Conservation (phyloP, 2,329 filamentous ascomycete genomes). For the Didymosphaeria variabile region DNA sequence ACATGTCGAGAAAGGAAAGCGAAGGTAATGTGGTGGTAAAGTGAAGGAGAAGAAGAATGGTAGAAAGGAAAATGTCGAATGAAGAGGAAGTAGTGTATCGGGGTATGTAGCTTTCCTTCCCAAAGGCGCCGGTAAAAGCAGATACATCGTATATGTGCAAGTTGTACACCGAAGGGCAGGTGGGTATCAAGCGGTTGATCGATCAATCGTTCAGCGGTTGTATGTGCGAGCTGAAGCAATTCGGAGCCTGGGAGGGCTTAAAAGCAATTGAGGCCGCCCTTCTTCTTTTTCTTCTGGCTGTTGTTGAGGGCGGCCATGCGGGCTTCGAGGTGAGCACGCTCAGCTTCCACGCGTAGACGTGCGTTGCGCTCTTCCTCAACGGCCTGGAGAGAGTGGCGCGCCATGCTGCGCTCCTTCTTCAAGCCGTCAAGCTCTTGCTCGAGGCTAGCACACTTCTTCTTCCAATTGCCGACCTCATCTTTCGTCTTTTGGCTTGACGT, state of each 20-base stretch:
- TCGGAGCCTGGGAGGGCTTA: slow-evolving; percentile 55
- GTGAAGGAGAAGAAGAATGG: slow-evolving; percentile 16
- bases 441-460: slow-evolving; percentile 80
- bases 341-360: slow-evolving; percentile 87
- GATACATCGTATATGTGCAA: slow-evolving; percentile 22
- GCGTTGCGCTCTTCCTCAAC: slow-evolving; percentile 97
- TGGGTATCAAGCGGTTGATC: slow-evolving; percentile 2
- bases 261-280: slow-evolving; percentile 96
- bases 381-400: slow-evolving; percentile 77
- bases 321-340: slow-evolving; percentile 88
- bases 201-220: background rate
- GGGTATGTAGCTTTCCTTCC: slow-evolving; percentile 32
- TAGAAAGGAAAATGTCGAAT: slow-evolving; percentile 10
- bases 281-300: slow-evolving; percentile 92
- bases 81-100: slow-evolving; percentile 26
- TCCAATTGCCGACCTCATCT: slow-evolving; percentile 88
- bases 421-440: slow-evolving; percentile 75
- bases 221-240: slow-evolving; percentile 12
- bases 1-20: slow-evolving; percentile 29
- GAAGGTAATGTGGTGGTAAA: slow-evolving; percentile 13
- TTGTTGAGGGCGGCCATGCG: slow-evolving; percentile 79
- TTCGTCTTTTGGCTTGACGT: slow-evolving; percentile 91
- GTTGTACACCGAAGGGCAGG: slow-evolving; percentile 23
- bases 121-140: slow-evolving; percentile 27
- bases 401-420: slow-evolving; percentile 66